Percentiles rank a stretch among this genome's conserved stretches.
phyloP scores from a whole-genome alignment of 1,139 yeast species.

The Yamadazyma diospyri region DNA sequence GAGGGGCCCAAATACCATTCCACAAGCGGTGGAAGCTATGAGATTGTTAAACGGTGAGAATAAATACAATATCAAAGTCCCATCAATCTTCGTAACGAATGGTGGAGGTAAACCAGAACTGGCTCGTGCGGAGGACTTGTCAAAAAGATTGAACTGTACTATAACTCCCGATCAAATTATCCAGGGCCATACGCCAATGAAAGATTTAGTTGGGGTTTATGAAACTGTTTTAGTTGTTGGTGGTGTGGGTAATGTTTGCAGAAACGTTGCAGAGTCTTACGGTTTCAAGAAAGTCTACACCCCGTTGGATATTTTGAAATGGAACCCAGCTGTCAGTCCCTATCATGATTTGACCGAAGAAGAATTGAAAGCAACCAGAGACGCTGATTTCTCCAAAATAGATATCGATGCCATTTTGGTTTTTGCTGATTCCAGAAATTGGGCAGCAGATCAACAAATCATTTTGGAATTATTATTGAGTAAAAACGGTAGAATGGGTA shows the following conservation, averaged over 20 bases:
- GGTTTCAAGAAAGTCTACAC: slow-evolving; percentile 75
- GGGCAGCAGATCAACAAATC: slow-evolving; percentile 91
- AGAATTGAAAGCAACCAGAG: slow-evolving; percentile 51
- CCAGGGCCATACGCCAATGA: slow-evolving; percentile 91
- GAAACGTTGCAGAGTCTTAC: slow-evolving; percentile 72
- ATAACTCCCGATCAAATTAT: slow-evolving; percentile 75
- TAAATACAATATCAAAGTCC: slow-evolving; percentile 76
- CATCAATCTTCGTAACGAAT: slow-evolving; percentile 80
- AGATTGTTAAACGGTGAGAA: slow-evolving; percentile 70
- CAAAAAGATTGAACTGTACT: slow-evolving; percentile 54
- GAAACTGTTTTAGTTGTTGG: slow-evolving; percentile 79
- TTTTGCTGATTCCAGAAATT: slow-evolving; percentile 79
- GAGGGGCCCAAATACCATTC: slow-evolving; percentile 76
- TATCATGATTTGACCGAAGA: slow-evolving; percentile 74
- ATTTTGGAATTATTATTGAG: slow-evolving; percentile 73
- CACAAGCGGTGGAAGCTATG: slow-evolving; percentile 71
- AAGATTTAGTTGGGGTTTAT: slow-evolving; percentile 62
- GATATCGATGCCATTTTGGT: slow-evolving; percentile 70
- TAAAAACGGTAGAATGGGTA: slow-evolving; percentile 79
- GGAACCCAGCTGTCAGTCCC: slow-evolving; percentile 85
- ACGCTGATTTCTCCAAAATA: slow-evolving; percentile 62
- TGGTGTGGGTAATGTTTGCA: slow-evolving; percentile 79
- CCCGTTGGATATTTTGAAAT: slow-evolving; percentile 75
- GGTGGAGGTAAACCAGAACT: slow-evolving; percentile 85
- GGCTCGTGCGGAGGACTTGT: slow-evolving; percentile 65